phyloP scores from a whole-genome alignment of 352 stramenopile species.

The Phytophthora parvispora region DNA sequence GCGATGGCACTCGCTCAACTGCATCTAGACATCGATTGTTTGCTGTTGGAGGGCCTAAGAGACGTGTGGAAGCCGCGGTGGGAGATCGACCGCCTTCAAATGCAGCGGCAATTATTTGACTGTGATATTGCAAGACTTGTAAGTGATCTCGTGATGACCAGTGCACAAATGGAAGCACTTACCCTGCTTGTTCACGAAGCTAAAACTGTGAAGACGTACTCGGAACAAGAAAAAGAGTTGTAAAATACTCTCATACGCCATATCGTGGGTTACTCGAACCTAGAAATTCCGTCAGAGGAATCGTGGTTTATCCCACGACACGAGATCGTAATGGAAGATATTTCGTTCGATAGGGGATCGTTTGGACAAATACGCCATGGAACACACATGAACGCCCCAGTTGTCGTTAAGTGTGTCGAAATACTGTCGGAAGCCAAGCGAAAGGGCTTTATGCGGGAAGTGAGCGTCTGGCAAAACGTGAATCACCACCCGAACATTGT shows the following conservation, averaged over 20 bases:
- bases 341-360: not conserved
- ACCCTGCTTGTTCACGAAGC: not conserved
- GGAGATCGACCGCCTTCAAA: not conserved
- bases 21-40: not conserved
- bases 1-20: not conserved
- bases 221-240: not conserved
- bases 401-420: not conserved
- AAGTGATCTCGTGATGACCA: not conserved
- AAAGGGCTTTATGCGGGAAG: constrained; percentile 11
- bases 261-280: not conserved
- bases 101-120: not conserved
- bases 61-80: not conserved
- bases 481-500: constrained; percentile 11
- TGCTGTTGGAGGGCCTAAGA: not conserved
- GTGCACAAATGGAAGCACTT: not conserved
- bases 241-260: not conserved
- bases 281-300: not conserved
- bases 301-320: not conserved
- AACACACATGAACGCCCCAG: not conserved
- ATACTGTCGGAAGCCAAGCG: not conserved
- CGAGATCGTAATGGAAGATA: not conserved
- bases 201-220: not conserved
- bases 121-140: not conserved
- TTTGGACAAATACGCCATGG: not conserved
- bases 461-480: constrained; percentile 3